A percentile compares a stretch with the other conserved stretches of the same genome.
These are phyloP conservation scores for Biancaea sappan DNA, from an alignment of 306 rosid genomes.

Conservation along the genomic window DNA sequence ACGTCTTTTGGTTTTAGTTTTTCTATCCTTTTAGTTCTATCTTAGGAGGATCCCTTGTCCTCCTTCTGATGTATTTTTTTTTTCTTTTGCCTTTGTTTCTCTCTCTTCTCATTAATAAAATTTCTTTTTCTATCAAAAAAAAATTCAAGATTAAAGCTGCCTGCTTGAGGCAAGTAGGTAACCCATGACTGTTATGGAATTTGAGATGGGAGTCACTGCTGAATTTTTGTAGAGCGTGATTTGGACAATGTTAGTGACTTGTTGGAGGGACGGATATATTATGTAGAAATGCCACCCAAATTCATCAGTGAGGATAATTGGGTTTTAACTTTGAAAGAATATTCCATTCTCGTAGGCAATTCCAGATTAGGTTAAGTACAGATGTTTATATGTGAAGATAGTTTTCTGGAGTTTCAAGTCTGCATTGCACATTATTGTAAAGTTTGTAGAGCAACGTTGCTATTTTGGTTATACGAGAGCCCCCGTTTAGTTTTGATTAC, in stretches of 20 bases:
- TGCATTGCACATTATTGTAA: conserved; percentile 34
- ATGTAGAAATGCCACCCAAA: conserved; percentile 24
- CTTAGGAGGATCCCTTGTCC: too few relatives aligned
- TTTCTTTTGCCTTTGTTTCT: too few relatives aligned
- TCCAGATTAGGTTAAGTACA: conserved; percentile 32
- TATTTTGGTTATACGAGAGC: conserved; percentile 21
- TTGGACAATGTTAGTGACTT: conserved; percentile 20
- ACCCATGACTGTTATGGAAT: conserved; percentile 33
- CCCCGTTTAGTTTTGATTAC: conserved; percentile 22
- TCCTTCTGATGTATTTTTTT: too few relatives aligned
- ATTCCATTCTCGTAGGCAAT: conserved; percentile 28
- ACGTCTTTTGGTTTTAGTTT: too few relatives aligned
- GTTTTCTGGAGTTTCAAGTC: conserved; percentile 29
- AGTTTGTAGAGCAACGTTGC: conserved; percentile 28
- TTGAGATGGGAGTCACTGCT: conserved; percentile 39
- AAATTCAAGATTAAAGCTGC: conserved; percentile 84
- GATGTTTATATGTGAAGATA: conserved; percentile 31
- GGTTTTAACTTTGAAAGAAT: conserved; percentile 29
- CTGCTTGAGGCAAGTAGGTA: conserved; percentile 75
- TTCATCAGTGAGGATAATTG: conserved; percentile 34
- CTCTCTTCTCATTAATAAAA: too few relatives aligned
- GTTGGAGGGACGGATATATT: conserved; percentile 20
- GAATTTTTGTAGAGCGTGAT: conserved; percentile 34
- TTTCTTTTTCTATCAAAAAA: too few relatives aligned
- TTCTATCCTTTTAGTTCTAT: too few relatives aligned